Evolutionary conservation across 2,329 filamentous ascomycete genomes (phyloP).

Genomic region (Emmonsiellopsis sp.): DNA sequence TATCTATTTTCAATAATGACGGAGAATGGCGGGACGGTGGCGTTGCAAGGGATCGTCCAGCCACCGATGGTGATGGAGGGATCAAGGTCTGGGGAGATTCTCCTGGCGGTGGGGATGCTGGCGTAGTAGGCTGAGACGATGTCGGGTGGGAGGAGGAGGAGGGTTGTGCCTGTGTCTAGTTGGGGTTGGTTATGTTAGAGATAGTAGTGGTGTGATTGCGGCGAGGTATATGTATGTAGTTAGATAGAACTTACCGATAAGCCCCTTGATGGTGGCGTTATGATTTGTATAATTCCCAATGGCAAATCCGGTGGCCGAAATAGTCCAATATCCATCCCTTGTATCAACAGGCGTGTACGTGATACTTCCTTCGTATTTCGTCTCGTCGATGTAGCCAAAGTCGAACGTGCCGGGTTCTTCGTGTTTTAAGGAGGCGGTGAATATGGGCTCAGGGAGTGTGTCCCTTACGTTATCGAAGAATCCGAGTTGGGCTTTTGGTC

Average conservation of each 20-base stretch:
- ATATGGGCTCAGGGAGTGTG: conserved; percentile 54
- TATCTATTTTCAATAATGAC: conserved; percentile 43
- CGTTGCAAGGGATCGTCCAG: conserved; percentile 50
- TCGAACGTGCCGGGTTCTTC: conserved; percentile 57
- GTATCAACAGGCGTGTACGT: conserved; percentile 54
- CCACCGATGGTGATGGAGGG: conserved; percentile 26
- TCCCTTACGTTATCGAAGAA: conserved; percentile 63
- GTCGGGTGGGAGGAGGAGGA: conserved; percentile 51
- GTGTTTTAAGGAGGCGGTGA: conserved; percentile 60
- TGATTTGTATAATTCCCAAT: conserved; percentile 33
- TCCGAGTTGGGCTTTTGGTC: conserved; percentile 46
- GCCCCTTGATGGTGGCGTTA: conserved; percentile 9
- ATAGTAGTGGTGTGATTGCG: not conserved
- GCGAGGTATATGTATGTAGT: no score
- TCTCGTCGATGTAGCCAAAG: conserved; percentile 60
- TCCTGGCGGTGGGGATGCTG: conserved; percentile 42
- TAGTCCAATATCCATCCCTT: conserved; percentile 60
- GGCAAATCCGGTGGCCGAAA: conserved; percentile 48
- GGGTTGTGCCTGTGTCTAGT: conserved; percentile 59
- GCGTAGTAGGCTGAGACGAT: conserved; percentile 53
- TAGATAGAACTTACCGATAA: conserved; percentile 11
- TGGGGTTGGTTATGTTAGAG: not conserved
- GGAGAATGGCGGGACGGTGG: conserved; percentile 45
- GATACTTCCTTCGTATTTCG: conserved; percentile 55
- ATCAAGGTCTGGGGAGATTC: conserved; percentile 24